These are phyloP conservation scores for Penicillium crustosum DNA, from an alignment of 2,329 filamentous ascomycete genomes.

Conservation along the genomic window DNA sequence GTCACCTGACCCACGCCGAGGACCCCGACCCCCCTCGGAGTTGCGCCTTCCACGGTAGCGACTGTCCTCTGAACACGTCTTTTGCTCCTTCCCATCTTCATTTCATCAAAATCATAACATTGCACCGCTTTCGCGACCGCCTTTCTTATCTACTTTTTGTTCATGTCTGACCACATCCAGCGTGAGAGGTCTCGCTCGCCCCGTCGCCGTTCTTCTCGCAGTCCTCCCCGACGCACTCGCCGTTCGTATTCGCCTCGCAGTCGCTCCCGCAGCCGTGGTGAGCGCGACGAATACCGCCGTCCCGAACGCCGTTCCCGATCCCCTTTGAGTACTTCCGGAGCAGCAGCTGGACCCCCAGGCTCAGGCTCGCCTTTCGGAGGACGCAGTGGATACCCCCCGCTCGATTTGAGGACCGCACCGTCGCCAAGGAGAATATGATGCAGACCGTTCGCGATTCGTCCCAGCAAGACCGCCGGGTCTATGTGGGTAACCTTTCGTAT, in stretches of 20 bases:
- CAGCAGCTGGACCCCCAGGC: constrained; percentile 62
- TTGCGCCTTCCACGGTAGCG: constrained; percentile 4
- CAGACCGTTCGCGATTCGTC: constrained; percentile 88
- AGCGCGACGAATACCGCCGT: constrained; percentile 70
- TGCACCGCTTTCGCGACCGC: background rate
- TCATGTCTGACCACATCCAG: constrained; percentile 52
- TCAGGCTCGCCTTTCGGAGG: constrained; percentile 59
- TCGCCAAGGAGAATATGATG: constrained; percentile 94
- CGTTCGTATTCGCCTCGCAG: constrained; percentile 77
- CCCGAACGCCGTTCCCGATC: constrained; percentile 76
- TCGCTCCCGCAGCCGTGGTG: constrained; percentile 68
- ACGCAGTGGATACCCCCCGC: constrained; percentile 64
- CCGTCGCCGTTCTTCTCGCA: constrained; percentile 70
- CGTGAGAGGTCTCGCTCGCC: constrained; percentile 73
- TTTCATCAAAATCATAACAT: constrained; percentile 1
- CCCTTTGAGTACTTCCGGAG: constrained; percentile 73
- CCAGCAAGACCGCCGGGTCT: constrained; percentile 98
- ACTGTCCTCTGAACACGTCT: constrained; percentile 6
- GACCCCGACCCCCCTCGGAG: constrained; percentile 6
- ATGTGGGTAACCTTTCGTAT: constrained; percentile 97
- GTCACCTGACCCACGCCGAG: constrained; percentile 24
- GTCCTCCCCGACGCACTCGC: constrained; percentile 73
- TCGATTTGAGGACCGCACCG: constrained; percentile 80
- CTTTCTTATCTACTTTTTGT: constrained; percentile 1
- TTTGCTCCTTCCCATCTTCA: constrained; percentile 9